A percentile compares a stretch with the other conserved stretches of the same genome.
These are phyloP conservation scores for Cryptococcus hybrid DNA, from an alignment of 1,284 basidiomycete genomes.

Conservation along the genomic window DNA sequence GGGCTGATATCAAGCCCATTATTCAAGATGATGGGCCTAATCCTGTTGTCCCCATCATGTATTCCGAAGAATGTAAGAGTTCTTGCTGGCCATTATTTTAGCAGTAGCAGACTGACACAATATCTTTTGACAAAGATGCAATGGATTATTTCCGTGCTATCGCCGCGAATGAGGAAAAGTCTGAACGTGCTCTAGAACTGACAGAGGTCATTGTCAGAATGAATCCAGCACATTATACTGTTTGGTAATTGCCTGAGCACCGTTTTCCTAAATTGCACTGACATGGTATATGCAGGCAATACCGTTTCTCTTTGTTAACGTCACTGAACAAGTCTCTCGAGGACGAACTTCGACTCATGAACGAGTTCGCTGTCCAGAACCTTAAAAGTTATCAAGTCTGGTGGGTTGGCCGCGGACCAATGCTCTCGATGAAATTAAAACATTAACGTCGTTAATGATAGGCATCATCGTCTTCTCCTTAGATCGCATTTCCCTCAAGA, in stretches of 20 bases:
- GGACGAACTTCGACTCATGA: slow-evolving; percentile 75
- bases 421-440: neutral
- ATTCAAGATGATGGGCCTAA: slow-evolving; percentile 72
- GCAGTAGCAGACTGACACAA: neutral
- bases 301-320: slow-evolving; percentile 79
- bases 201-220: slow-evolving; percentile 80
- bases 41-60: slow-evolving; percentile 85
- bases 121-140: slow-evolving; percentile 69
- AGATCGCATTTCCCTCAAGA: slow-evolving; percentile 58
- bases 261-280: neutral
- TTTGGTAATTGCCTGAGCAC: slow-evolving; percentile 61
- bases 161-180: slow-evolving; percentile 70
- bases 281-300: slow-evolving; percentile 65
- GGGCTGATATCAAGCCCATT: slow-evolving; percentile 74
- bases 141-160: slow-evolving; percentile 88
- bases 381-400: slow-evolving; percentile 96
- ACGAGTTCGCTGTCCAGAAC: slow-evolving; percentile 72
- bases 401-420: slow-evolving; percentile 47
- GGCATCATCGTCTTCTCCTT: slow-evolving; percentile 48
- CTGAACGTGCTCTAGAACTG: slow-evolving; percentile 72
- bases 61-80: slow-evolving; percentile 75
- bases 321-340: slow-evolving; percentile 65
- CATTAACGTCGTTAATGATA: neutral
- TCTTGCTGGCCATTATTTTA: neutral
- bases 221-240: slow-evolving; percentile 92